Percentiles rank a stretch among this genome's conserved stretches.
Evolutionary conservation across 2,329 filamentous ascomycete species (phyloP).

Genomic region (Magnaporthales sp.): DNA sequence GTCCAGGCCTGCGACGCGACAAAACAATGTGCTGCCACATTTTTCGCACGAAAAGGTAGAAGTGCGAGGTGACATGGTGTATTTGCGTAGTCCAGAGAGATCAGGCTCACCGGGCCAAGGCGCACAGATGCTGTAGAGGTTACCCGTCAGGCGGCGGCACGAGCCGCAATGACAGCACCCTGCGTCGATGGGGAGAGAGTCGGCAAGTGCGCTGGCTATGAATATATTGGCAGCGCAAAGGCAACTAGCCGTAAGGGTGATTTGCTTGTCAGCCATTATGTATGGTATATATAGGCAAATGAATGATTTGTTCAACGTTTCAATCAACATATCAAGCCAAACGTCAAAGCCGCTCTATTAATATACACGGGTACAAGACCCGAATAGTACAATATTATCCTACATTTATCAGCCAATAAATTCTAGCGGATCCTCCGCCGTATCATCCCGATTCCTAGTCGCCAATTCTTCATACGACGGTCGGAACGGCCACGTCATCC

Average conservation of each 20-base stretch:
- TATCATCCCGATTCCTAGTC: conserved; percentile 25
- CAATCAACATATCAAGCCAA: too few relatives aligned
- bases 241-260: background rate
- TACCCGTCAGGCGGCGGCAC: conserved; percentile 3
- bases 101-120: background rate
- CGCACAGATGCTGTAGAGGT: background rate
- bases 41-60: background rate
- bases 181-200: background rate
- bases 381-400: background rate
- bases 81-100: background rate
- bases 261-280: background rate
- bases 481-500: conserved; percentile 57
- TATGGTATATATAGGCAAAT: background rate
- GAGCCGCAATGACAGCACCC: conserved; percentile 3
- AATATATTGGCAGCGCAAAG: background rate
- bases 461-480: conserved; percentile 41
- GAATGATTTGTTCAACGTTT: too few relatives aligned
- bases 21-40: background rate
- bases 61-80: background rate
- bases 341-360: too few relatives aligned
- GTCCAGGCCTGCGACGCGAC: background rate
- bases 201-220: background rate
- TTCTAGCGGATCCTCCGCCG: conserved; percentile 10
- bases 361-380: background rate
- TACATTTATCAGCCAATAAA: background rate